A percentile compares a stretch with the other conserved stretches of the same genome.
phyloP scores from a whole-genome alignment of 495 filamentous ascomycete species.

The Platismatia glauca region DNA sequence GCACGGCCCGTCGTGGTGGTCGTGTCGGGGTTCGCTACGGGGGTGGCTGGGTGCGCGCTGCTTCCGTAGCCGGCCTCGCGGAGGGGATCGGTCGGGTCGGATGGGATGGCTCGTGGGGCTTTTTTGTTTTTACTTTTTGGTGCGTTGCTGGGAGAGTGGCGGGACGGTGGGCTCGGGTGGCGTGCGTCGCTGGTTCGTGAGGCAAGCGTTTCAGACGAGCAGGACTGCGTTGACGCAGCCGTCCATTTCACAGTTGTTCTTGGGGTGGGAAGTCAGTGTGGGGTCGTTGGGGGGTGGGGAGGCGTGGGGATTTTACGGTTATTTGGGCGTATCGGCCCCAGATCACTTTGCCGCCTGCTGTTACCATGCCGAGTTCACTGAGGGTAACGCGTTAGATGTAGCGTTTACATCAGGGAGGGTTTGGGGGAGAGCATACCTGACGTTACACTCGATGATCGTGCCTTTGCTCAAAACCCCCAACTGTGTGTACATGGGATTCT shows the following conservation, averaged over 20 bases:
- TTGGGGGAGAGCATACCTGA: conserved; percentile 36
- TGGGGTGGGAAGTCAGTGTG: conserved; percentile 27
- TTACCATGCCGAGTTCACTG: conserved; percentile 78
- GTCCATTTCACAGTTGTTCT: conserved; percentile 70
- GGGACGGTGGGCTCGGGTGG: background rate
- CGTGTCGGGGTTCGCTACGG: too few species aligned
- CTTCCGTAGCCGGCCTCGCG: too few species aligned
- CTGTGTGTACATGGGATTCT: conserved; percentile 58
- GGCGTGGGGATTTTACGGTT: conserved; percentile 25
- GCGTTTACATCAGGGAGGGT: background rate
- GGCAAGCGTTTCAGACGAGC: conserved; percentile 16
- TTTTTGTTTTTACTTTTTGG: too few species aligned
- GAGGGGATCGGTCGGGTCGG: too few species aligned
- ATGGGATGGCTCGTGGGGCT: too few species aligned
- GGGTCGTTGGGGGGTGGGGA: background rate
- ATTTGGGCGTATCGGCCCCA: conserved; percentile 84
- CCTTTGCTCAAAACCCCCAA: conserved; percentile 90
- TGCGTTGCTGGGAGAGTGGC: too few species aligned
- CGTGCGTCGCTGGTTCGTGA: background rate
- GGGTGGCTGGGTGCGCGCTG: too few species aligned
- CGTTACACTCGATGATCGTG: conserved; percentile 93
- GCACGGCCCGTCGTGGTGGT: too few species aligned
- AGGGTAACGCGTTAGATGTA: background rate
- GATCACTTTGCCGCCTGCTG: conserved; percentile 83
- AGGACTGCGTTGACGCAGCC: conserved; percentile 61